Evolutionary conservation across 495 filamentous ascomycete genomes (phyloP), one percentile per base, ranked within the genome.

Genomic region (Entonaema liquescens): DNA sequence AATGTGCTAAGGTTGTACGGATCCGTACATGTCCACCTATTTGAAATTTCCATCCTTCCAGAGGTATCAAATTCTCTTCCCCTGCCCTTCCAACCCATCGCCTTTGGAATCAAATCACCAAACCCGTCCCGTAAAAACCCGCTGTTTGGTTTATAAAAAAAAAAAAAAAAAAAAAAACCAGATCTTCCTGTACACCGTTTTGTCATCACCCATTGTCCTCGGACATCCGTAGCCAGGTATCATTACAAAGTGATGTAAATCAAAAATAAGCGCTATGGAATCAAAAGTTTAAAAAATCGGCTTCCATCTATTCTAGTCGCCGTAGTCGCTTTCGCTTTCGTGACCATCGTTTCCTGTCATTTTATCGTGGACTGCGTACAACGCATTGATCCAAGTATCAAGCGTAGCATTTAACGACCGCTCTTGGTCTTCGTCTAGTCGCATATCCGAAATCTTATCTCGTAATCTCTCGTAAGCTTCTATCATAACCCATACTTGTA

Each of bases 401-500:
- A 85, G 78, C 78, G 81, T 82, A 5, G 25, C 35, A 56, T 75
- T 69, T 17, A 83, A 13, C 8, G 70, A 19, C 26, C 61, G 59
- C 44, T 70, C 52, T 57, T 76, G 74, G 44, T 71, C 74, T 11
- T 44, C 42, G 1, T 70, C 55, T 5, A 74, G 52, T 5, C 70
- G 61, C 59, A 63, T 70, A 40, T 73, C 73, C 0, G 71, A 54
- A 4, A 83, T 26, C 58, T 79, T 75, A 23, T 83, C 80, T 25
- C 79, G 68, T 59, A 85, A 47, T 55, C 77, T 70, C 68, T 84
- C 83, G 56, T 85, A 85, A 29, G 82, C 82, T 68, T 84, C 82
- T 52, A 85, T 85, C 83, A 85, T 84, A 15, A 80, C 77, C 80
- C 81, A 82, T 8, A 86, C 87, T 81, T 77, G 89, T 79, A 79